Evolutionary conservation across 306 rosid species (phyloP).

Genomic region (Herpetospermum pedunculosum): DNA sequence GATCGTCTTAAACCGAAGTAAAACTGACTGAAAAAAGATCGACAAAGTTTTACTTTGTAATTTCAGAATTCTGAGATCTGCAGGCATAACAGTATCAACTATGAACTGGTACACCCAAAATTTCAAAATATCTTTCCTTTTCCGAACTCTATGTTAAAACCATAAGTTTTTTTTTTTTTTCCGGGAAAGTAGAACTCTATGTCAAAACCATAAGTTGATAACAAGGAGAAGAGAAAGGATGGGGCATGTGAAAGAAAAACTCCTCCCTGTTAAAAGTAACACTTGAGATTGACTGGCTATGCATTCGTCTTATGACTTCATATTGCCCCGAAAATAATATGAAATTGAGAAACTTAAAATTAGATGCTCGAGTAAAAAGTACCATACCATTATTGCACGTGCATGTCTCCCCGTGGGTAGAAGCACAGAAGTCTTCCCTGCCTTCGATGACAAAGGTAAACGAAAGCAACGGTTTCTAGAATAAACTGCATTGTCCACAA

Average conservation of each 20-base stretch:
- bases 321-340: neutral
- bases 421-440: constrained; percentile 79
- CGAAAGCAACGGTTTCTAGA: constrained; percentile 91
- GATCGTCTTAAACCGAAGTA: neutral
- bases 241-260: neutral
- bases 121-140: neutral
- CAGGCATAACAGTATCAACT: no score
- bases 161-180: no score
- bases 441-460: constrained; percentile 76
- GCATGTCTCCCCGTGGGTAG: constrained; percentile 54
- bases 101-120: neutral
- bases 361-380: constrained; percentile 10
- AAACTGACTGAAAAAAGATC: neutral
- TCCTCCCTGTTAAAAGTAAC: neutral
- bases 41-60: neutral
- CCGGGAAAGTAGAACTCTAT: no score
- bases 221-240: neutral
- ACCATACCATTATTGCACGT: constrained; percentile 50
- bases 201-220: neutral
- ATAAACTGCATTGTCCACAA: constrained; percentile 90
- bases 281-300: neutral
- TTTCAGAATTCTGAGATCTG: neutral
- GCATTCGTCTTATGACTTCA: neutral
- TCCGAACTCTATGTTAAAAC: neutral
- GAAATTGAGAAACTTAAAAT: neutral